A percentile compares a stretch with the other conserved stretches of the same genome.
Conservation (phyloP, 176 grass and related monocot genomes). For the Carex littledalei region DNA sequence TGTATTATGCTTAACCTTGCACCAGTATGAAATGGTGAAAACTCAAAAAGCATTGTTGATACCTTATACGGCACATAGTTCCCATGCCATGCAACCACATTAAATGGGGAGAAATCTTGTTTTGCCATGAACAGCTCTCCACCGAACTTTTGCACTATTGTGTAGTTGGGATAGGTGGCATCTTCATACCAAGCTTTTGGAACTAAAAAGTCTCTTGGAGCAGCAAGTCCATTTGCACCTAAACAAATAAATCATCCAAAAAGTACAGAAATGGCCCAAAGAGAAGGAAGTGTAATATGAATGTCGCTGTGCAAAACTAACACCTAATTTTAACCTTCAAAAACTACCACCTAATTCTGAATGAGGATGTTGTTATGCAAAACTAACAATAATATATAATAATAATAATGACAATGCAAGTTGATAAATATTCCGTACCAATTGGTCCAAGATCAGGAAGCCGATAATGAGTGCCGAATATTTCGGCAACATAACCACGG, state of each 20-base stretch:
- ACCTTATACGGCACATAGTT: slow-evolving; percentile 98
- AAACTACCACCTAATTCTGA: not conserved
- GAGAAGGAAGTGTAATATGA: not conserved
- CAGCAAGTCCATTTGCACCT: slow-evolving; percentile 90
- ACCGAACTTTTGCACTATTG: slow-evolving; percentile 79
- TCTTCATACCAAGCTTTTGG: slow-evolving; percentile 86
- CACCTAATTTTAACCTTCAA: not conserved
- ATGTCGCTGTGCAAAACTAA: not conserved
- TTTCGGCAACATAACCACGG: slow-evolving; percentile 80
- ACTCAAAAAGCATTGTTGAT: not conserved
- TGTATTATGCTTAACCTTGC: not conserved
- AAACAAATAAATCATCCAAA: not conserved
- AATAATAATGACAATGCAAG: not conserved
- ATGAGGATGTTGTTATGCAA: not conserved
- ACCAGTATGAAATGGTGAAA: not conserved
- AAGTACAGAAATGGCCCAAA: not conserved
- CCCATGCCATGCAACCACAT: slow-evolving; percentile 95
- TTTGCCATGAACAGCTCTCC: slow-evolving; percentile 78
- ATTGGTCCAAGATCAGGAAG: slow-evolving; percentile 94
- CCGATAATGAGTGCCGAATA: slow-evolving; percentile 84
- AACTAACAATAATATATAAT: not conserved
- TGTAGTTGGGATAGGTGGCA: slow-evolving; percentile 46
- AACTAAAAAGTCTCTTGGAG: slow-evolving; percentile 75
- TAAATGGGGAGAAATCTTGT: slow-evolving; percentile 91
- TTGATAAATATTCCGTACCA: slow-evolving; percentile 34